Evolutionary conservation across 2,329 filamentous ascomycete genomes (phyloP), one percentile per base, ranked within the genome.

Genomic region (Phyllosticta paracitricarpa): DNA sequence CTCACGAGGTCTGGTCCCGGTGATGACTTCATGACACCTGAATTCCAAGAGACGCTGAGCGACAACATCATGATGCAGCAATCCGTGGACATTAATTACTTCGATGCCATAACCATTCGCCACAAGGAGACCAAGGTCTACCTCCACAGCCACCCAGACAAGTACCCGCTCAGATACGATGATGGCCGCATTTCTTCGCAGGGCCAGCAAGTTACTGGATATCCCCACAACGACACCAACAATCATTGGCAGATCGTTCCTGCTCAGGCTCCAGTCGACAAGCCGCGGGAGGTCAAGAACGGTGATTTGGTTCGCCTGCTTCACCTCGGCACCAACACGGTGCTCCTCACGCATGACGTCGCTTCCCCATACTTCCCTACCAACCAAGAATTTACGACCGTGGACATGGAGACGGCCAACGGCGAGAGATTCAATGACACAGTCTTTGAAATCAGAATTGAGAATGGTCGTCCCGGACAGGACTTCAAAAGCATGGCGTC

Each of bases 81-180:
- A 69, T 87, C 94, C 17, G 79, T 96, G 60, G 86, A 86, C 54
- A 89, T 99, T 66, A 82, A 97, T 68, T 99, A 95, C 79, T 93
- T 89, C 70, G 94, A 99, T 72, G 83, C 80, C 59, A 89, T 99
- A 68, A 89, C 88, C 54, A 83, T 99, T 68, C 86, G 86, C 64
- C 94, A 99, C 82, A 99, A 97, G 82, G 94, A 99, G 72, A 99
- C 94, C 68, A 96, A 95, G 78, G 86, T 91, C 10, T 97, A 92
- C 72, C 86, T 99, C 24, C 94, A 99, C 81, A 97, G 92, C 72
- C 94, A 99, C 76, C 79, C 84, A 5, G 91, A 96, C 66, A 83
- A 77, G 62, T 99, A 99, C 73, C 94, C 94, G 58, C 83, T 99
- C 40, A 88, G 94, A 68, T 99, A 99, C 72, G 94, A 99, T 58